Evolutionary conservation across 2,329 filamentous ascomycete species (phyloP), one percentile per base, ranked within the genome.

Genomic region (Penicillium sp.): DNA sequence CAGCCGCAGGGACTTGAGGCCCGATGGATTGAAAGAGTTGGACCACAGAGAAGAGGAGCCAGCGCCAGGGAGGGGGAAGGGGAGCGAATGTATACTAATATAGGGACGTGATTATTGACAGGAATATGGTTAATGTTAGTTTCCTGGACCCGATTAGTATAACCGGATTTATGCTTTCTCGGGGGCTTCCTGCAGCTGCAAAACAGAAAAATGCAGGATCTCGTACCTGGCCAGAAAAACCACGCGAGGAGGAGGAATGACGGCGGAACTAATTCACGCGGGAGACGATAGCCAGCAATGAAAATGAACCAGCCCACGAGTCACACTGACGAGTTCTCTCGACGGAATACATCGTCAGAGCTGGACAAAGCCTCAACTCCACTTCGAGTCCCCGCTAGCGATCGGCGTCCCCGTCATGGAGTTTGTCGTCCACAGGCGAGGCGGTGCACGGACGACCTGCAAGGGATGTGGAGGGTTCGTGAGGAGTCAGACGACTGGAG

Each of bases 401-500:
- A 55, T 55, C 53, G 53, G 53, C 53, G 43, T 37, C 53, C n/a
- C 53, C 53, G 53, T 55, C 30, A 46, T 45, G 22, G 19, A 37
- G 11, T 1, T 5, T 2, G 33, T 10, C 3, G 11, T 3, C 3
- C 11, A 14, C 7, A 11, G 8, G 28, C 40, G 49, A 38, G 51
- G 40, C 40, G 28, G 51, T 53, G 51, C 51, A 53, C 51, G 51
- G 51, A 53, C 51, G 22, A 37, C n/a, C 49, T 53, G 51, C 51
- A 53, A 53, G 51, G 51, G 51, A 40, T 35, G 30, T 51, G 26
- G 40, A 43, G 30, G 30, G 25, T 48, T 28, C 35, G 19, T 38
- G 51, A 53, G 52, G 38, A 55, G 56, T 59, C 58, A 65, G 59
- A 55, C 52, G 59, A 48, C 45, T 33, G 10, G 30, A 11, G 3